Evolutionary conservation across 306 rosid genomes (phyloP).

Genomic region (Cicer yamashitae): DNA sequence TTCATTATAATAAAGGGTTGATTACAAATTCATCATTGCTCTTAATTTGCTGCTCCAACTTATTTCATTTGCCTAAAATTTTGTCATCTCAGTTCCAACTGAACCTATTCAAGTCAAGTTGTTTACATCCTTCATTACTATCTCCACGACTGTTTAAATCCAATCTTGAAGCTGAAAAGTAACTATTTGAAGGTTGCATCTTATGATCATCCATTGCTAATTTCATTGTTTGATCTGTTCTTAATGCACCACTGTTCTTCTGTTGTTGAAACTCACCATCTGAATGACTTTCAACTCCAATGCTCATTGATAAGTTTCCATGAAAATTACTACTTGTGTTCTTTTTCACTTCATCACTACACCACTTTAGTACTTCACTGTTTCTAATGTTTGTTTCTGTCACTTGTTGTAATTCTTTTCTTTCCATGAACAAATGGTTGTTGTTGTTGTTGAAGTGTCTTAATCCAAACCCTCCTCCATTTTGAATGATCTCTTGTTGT

Average conservation of each 20-base stretch:
- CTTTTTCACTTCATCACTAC: constrained; percentile 50
- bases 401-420: constrained; percentile 41
- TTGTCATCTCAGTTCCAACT: constrained; percentile 69
- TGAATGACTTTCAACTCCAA: constrained; percentile 53
- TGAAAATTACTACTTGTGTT: constrained; percentile 42
- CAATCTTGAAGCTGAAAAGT: constrained; percentile 64
- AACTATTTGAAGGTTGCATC: constrained; percentile 44
- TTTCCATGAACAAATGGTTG: constrained; percentile 52
- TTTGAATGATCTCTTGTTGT: constrained; percentile 58
- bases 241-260: constrained; percentile 18
- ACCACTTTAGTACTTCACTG: constrained; percentile 45
- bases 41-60: constrained; percentile 33
- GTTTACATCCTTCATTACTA: constrained; percentile 69
- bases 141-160: constrained; percentile 76
- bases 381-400: constrained; percentile 30
- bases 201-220: constrained; percentile 47
- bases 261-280: constrained; percentile 49
- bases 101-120: constrained; percentile 60
- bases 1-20: constrained; percentile 11
- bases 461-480: constrained; percentile 47
- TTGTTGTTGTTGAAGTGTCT: constrained; percentile 52
- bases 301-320: constrained; percentile 63
- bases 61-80: constrained; percentile 47
- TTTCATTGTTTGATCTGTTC: constrained; percentile 46
- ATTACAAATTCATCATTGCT: constrained; percentile 43